phyloP scores from a whole-genome alignment of 768 basidiomycete genomes.

The Kwoniella botswanensis region DNA sequence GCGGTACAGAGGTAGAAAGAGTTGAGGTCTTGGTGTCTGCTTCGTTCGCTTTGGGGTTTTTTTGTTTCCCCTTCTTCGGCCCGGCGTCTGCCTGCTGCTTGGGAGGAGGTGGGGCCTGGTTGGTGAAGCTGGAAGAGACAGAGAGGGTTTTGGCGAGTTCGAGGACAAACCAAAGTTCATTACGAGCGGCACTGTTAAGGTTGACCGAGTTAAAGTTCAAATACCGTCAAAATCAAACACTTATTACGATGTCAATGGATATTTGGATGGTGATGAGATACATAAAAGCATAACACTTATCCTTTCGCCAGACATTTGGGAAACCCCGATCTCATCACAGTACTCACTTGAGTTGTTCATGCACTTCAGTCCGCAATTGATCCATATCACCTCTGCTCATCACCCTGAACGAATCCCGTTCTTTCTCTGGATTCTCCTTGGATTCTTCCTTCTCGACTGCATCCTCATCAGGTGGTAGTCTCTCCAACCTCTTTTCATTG shows the following conservation, averaged over 20 bases:
- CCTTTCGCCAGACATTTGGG: background rate
- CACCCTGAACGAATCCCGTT: constrained; percentile 19
- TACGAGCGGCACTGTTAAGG: constrained; percentile 42
- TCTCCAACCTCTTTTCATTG: constrained; percentile 27
- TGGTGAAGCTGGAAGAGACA: constrained; percentile 30
- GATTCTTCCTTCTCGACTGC: constrained; percentile 16
- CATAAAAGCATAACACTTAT: too few species aligned
- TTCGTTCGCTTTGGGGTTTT: constrained; percentile 7
- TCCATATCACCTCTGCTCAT: constrained; percentile 46
- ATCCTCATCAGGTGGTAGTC: constrained; percentile 24
- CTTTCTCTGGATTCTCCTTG: constrained; percentile 11
- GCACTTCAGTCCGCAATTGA: constrained; percentile 37
- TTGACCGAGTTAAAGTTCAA: background rate
- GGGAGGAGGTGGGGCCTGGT: constrained; percentile 28
- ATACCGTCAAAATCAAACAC: background rate
- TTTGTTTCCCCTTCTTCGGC: constrained; percentile 20
- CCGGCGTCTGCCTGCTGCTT: background rate
- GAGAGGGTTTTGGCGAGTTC: constrained; percentile 51
- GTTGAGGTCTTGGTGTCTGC: constrained; percentile 4
- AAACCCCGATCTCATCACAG: background rate
- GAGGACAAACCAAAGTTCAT: constrained; percentile 52
- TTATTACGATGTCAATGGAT: background rate
- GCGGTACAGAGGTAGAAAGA: background rate
- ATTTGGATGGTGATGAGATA: too few species aligned
- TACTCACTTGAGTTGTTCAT: constrained; percentile 46